Base-by-base conservation (phyloP, 2,329 filamentous ascomycete genomes). In the Akanthomyces muscarius region DNA sequence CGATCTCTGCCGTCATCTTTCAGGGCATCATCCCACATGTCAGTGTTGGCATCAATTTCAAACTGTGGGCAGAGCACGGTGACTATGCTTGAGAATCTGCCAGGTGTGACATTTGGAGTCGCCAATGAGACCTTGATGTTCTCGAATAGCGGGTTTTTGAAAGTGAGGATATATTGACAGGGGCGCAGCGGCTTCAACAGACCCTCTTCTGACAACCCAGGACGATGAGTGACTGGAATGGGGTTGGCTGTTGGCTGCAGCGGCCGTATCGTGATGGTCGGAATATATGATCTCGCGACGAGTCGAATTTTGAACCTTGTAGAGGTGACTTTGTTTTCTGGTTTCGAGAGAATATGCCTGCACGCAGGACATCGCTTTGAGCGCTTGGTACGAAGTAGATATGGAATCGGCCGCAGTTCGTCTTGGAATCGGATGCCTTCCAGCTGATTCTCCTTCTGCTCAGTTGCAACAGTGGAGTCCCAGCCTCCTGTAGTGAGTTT, bases 41-140 rank as follows among this genome's bases (percentile, higher is more conserved):
- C 84, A n/a, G 91, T 95, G 74, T 97, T 97, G 64, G 94, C 91
- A 66, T 93, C 94, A 51, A 99, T 89, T 55, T 95, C 91, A 74
- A 99, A 98, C 69, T 96, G 88, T 0, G 95, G 95, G 71, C 94
- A 99, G 1, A 99, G 82, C 16, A 99, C 89, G 0, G 95, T 99
- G 64, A 99, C 91, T 69, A 86, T 89, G 62, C 89, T 90, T 1
- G 85, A 82, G 69, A 93, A 90, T 10, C 86, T 83, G 4, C 92
- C 92, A 0, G 92, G 91, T 0, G 91, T 96, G 11, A 83, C 83
- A 28, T 88, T 85, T 0, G 94, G 92, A 0, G 93, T 96, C 5
- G 92, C 94, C 8, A 99, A 84, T 0, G 89, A 94, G 63, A 99
- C 89, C 64, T 89, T 89, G 68, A 99, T 89, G 25, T 86, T 84